Conservation (phyloP, 805 yeast species). For the Starmerella etchellsii region DNA sequence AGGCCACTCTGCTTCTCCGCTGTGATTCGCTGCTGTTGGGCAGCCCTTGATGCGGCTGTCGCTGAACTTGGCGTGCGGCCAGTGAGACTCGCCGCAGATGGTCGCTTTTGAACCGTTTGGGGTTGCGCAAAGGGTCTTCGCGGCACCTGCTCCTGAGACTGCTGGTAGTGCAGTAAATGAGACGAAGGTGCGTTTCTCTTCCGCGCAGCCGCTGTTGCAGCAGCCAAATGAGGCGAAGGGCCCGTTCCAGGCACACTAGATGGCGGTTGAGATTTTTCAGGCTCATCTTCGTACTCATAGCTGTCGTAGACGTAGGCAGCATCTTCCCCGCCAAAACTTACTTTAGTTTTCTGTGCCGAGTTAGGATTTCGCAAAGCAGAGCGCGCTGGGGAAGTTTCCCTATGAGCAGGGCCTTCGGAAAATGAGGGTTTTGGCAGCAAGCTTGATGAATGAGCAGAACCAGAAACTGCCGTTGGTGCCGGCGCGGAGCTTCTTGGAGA, state of each 20-base stretch:
- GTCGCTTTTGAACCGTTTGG: conserved; percentile 10
- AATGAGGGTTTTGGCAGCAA: not conserved
- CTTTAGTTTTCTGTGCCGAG: conserved; percentile 12
- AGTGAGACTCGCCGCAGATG: conserved; percentile 10
- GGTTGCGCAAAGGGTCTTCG: conserved; percentile 3
- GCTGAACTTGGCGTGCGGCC: conserved; percentile 1
- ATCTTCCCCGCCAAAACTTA: conserved; percentile 16
- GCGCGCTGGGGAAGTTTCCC: conserved; percentile 26
- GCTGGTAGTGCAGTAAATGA: not conserved
- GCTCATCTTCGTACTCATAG: conserved; percentile 17
- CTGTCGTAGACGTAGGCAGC: conserved; percentile 17
- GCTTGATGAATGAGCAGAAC: too few relatives aligned
- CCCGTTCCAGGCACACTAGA: not conserved
- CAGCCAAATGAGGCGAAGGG: conserved; percentile 6
- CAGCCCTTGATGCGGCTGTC: not conserved
- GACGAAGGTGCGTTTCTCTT: not conserved
- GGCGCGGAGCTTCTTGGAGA: not conserved
- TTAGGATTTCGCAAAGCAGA: conserved; percentile 24
- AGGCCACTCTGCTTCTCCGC: too few relatives aligned
- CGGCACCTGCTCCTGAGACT: not conserved
- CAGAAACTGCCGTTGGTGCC: too few relatives aligned
- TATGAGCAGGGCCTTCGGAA: conserved; percentile 5
- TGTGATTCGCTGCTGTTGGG: not conserved
- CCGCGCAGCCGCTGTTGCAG: conserved; percentile 15
- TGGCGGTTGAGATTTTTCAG: conserved; percentile 3